Conservation (phyloP, 1,139 yeast species). For the Nakaseomyces kungkrabaensis region DNA sequence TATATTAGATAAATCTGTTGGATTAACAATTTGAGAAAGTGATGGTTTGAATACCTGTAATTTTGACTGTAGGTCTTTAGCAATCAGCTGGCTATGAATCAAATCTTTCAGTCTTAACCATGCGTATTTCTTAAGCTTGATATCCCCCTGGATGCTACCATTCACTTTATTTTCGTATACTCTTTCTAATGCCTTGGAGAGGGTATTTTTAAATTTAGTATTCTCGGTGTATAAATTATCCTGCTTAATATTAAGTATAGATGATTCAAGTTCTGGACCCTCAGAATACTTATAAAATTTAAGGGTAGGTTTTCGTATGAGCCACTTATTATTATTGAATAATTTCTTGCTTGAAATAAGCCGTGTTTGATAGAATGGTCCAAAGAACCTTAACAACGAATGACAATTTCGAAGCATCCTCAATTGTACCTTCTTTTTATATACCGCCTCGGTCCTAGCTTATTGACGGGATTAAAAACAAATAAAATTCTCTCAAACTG, state of each 20-base stretch:
- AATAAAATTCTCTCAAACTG: too few species aligned
- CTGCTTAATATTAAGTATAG: slow-evolving; percentile 7
- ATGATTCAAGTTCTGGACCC: slow-evolving; percentile 1
- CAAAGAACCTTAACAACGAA: not conserved
- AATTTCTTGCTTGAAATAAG: not conserved
- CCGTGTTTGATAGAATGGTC: not conserved
- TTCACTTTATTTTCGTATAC: slow-evolving; percentile 15
- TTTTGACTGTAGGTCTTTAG: slow-evolving; percentile 5
- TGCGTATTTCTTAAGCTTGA: slow-evolving; percentile 9
- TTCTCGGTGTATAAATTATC: slow-evolving; percentile 10
- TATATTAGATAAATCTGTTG: slow-evolving; percentile 12
- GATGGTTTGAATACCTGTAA: slow-evolving; percentile 6
- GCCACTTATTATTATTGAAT: slow-evolving; percentile 11
- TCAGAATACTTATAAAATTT: slow-evolving; percentile 15
- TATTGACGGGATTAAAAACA: too few species aligned
- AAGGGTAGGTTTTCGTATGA: slow-evolving; percentile 12
- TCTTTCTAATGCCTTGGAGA: slow-evolving; percentile 12
- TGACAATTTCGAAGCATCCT: not conserved
- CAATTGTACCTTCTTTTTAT: not conserved
- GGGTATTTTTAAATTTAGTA: slow-evolving; percentile 8
- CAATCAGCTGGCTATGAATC: slow-evolving; percentile 16
- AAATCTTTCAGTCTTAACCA: slow-evolving; percentile 21
- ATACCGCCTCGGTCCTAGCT: too few species aligned
- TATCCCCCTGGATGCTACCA: slow-evolving; percentile 6
- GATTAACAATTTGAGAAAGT: slow-evolving; percentile 12